Evolutionary conservation across 129 eudicot species (phyloP), one percentile per base, ranked within the genome.

Genomic region (Lactuca saligna): DNA sequence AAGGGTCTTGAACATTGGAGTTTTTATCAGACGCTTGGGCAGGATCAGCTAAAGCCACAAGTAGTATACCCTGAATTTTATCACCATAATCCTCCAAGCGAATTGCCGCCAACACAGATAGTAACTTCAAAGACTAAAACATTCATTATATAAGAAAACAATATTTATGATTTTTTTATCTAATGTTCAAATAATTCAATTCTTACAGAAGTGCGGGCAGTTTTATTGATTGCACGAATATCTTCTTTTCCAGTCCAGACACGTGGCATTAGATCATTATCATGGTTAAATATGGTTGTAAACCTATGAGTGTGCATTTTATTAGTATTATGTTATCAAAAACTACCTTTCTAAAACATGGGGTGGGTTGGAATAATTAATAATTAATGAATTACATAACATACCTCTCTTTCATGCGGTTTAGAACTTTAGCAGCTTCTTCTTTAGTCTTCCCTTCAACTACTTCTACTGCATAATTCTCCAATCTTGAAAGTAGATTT

Each of bases 161-260:
- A 6, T 35, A 35, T 35, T 35, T 35, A 35, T 35, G 6, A 25
- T 25, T 25, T 25, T 25, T 35, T 56, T 41, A 57, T 69, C 20
- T 15, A 68, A 58, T 25, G 29, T 25, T 56, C 15, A 44, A 63
- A 57, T 62, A 31, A 32, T 0, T 35, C 29, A 25, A 25, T 32
- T 77, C 94, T 71, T 91, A 91, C 97, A 57, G 97, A 68, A 76
- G 90, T 68, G 69, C 97, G 97, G 49, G 97, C 96, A 61, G 88
- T 58, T 71, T 83, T 91, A 69, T 93, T 91, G 55, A 91, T 91
- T 74, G 97, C 82, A 29, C 86, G 83, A 54, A 91, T 87, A 66
- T 91, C 97, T 82, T 91, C 97, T 80, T 85, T 91, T 13, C 97
- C 97, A 0, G 96, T 87, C 97, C 97, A 91, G 61, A 85, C 83